Evolutionary conservation across 2,329 filamentous ascomycete genomes (phyloP).

Genomic region (Ilyonectria destructans): DNA sequence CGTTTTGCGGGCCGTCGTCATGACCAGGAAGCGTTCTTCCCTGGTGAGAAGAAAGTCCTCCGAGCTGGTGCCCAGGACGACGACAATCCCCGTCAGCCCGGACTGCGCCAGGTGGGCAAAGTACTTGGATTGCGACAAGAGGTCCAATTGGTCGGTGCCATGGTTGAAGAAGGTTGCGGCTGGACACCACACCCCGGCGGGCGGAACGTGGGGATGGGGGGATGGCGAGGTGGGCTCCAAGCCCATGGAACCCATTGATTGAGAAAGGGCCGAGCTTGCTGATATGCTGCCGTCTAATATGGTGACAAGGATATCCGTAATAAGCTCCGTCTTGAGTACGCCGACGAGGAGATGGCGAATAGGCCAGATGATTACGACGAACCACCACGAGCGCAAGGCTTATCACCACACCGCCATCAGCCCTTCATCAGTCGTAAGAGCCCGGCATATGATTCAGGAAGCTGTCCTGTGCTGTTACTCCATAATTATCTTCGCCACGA

Average conservation of each 20-base stretch:
- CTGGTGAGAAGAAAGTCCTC: conserved; percentile 72
- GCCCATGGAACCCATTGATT: conserved; percentile 6
- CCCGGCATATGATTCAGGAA: background rate
- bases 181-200: conserved; percentile 65
- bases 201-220: conserved; percentile 46
- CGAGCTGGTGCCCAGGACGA: conserved; percentile 70
- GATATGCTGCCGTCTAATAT: background rate
- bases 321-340: background rate
- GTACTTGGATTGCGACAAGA: conserved; percentile 65
- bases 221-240: conserved; percentile 2
- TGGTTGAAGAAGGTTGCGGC: conserved; percentile 71
- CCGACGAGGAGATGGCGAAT: background rate
- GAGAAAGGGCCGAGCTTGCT: background rate
- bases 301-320: background rate
- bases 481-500: background rate
- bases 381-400: background rate
- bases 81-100: conserved; percentile 67
- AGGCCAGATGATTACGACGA: background rate
- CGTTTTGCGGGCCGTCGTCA: conserved; percentile 77
- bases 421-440: background rate
- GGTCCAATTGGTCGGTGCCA: conserved; percentile 64
- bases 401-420: background rate
- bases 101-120: conserved; percentile 66
- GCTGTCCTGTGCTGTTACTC: background rate
- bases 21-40: conserved; percentile 72